Evolutionary conservation across 805 yeast species (phyloP).

Genomic region (Cyberlindnera xylosilytica): DNA sequence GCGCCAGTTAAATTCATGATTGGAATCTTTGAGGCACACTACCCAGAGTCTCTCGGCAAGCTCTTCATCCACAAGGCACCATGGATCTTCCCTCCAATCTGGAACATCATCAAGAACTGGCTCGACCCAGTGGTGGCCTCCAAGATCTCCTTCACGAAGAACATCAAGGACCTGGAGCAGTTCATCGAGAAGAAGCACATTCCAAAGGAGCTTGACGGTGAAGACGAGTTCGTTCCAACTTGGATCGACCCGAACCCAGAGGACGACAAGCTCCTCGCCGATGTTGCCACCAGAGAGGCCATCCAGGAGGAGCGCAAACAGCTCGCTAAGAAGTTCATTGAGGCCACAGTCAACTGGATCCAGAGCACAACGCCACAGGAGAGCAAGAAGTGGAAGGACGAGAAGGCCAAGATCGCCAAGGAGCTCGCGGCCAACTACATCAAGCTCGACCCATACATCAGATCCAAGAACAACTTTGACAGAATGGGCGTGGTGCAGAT

Average conservation of each 20-base stretch:
- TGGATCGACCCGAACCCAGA: conserved; percentile 61
- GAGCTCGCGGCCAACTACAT: conserved; percentile 62
- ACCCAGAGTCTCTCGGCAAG: conserved; percentile 89
- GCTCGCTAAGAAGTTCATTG: conserved; percentile 51
- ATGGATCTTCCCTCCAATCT: conserved; percentile 92
- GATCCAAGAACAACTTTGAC: conserved; percentile 79
- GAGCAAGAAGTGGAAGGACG: conserved; percentile 46
- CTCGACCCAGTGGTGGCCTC: conserved; percentile 94
- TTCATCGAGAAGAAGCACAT: conserved; percentile 57
- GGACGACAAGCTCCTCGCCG: conserved; percentile 48
- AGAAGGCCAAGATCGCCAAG: conserved; percentile 50
- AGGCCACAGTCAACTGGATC: conserved; percentile 76
- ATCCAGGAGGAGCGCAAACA: conserved; percentile 51
- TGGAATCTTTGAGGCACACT: conserved; percentile 89
- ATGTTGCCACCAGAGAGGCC: conserved; percentile 42
- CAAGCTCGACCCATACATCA: conserved; percentile 72
- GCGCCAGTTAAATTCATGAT: conserved; percentile 86
- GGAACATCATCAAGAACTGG: conserved; percentile 93
- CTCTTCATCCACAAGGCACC: conserved; percentile 92
- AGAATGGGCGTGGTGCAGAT: conserved; percentile 47
- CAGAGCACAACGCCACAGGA: conserved; percentile 52
- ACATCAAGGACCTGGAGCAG: conserved; percentile 60
- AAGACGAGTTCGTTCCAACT: conserved; percentile 50
- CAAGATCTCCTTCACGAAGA: conserved; percentile 81
- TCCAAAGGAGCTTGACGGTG: conserved; percentile 76